These are phyloP conservation scores for Colletotrichum orbiculare DNA, from an alignment of 2,329 filamentous ascomycete genomes.

Conservation along the genomic window DNA sequence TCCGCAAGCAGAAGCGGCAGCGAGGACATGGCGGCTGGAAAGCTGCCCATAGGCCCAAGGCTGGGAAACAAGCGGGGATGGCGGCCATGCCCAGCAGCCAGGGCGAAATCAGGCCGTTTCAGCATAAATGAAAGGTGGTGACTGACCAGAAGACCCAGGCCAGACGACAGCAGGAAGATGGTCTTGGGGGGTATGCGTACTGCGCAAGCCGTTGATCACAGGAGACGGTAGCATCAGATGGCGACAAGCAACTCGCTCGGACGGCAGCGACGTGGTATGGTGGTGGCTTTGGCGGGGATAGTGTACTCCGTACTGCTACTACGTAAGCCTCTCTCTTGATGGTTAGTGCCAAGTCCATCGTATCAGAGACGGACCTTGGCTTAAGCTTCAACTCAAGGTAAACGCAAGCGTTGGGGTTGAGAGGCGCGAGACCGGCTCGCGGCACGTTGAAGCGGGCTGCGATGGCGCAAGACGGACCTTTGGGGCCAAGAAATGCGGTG, in stretches of 20 bases:
- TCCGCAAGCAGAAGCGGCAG: constrained; percentile 15
- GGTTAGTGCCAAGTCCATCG: no score
- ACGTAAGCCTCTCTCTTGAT: background rate
- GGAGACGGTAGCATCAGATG: constrained; percentile 2
- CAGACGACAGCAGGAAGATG: background rate
- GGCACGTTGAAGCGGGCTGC: background rate
- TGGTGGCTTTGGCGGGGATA: constrained; percentile 10
- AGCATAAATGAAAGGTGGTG: constrained; percentile 35
- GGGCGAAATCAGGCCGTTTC: constrained; percentile 34
- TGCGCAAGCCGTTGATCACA: no score
- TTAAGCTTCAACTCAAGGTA: no score
- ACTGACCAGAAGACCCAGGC: background rate
- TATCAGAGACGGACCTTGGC: background rate
- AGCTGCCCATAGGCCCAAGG: constrained; percentile 30
- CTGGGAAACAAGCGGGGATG: constrained; percentile 26
- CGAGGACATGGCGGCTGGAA: constrained; percentile 28
- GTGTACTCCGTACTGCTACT: no score
- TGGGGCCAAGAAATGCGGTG: background rate
- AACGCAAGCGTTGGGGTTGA: no score
- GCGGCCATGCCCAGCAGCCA: constrained; percentile 27
- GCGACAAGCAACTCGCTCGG: constrained; percentile 16
- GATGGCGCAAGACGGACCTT: background rate
- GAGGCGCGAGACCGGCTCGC: background rate
- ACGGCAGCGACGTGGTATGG: constrained; percentile 2
- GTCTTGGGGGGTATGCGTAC: no score